Percentiles rank a stretch among this genome's conserved stretches.
Evolutionary conservation across 1,284 basidiomycete species (phyloP).

Genomic region (Irpex lacteus): DNA sequence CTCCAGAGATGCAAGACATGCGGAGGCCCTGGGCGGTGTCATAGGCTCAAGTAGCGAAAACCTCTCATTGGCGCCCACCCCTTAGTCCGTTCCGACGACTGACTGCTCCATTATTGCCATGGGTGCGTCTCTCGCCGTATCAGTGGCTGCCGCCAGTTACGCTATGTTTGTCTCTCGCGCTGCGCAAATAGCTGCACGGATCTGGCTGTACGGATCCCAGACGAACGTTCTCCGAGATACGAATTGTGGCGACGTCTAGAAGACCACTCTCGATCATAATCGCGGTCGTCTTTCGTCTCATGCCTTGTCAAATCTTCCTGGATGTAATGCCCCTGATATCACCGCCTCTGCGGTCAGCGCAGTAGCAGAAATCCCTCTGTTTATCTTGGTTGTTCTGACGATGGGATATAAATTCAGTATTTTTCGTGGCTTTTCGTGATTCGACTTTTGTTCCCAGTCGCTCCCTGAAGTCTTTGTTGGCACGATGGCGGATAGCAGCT

Average conservation of each 20-base stretch:
- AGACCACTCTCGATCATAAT: too few relatives aligned
- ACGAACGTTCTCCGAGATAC: too few relatives aligned
- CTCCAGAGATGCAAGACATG: too few relatives aligned
- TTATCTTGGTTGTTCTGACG: neutral
- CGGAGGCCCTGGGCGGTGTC: too few relatives aligned
- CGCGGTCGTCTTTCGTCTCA: too few relatives aligned
- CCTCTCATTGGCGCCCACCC: neutral
- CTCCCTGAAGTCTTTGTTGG: neutral
- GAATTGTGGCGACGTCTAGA: too few relatives aligned
- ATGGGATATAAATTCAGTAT: neutral
- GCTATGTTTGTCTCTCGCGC: too few relatives aligned
- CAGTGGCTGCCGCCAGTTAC: too few relatives aligned
- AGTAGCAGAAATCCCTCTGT: conserved; percentile 1
- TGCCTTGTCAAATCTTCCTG: too few relatives aligned
- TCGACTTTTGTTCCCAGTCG: neutral
- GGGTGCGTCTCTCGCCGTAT: neutral
- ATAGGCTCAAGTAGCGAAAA: neutral
- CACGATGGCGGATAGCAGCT: neutral
- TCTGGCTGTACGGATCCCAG: neutral
- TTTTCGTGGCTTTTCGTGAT: neutral
- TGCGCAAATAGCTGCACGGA: neutral
- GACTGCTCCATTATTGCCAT: conserved; percentile 3
- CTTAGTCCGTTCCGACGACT: neutral
- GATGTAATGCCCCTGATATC: too few relatives aligned
- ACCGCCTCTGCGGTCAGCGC: neutral